Base-by-base conservation (phyloP, 2,329 filamentous ascomycete species). In the Harringtonia aguacate region DNA sequence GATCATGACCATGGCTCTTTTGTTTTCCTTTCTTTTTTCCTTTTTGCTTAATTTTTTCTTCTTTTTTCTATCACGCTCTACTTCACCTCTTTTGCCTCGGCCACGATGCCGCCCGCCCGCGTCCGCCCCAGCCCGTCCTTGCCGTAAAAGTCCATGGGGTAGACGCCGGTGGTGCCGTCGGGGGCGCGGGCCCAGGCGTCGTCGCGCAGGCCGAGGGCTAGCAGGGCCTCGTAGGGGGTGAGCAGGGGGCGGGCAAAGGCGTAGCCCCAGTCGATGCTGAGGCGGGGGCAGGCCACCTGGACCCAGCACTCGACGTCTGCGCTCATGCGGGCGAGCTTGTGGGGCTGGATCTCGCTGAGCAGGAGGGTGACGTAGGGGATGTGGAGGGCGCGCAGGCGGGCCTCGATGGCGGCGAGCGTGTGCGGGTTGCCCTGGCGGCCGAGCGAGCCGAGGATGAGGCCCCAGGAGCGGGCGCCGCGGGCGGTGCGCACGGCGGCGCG, bases 241-340 rank as follows among this genome's bases (percentile, higher is more conserved):
- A 98, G 63, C 46, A 98, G 61, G 39, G 92, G 92, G 38, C 86
- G 68, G 1, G 87, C 77, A 58, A 98, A 98, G 1, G 92, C 92
- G 66, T 97, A 97, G 0, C 92, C 92, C 92, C 92, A 98, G 65
- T 98, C 92, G 53, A 98, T 98, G 61, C 90, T 97, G 59, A 98
- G 59, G 40, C 92, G 70, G n/a, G 92, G 92, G 64, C 92, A 98
- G 6, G 92, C 92, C 41, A 98, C 88, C 64, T 98, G 92, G 33
- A 98, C 90, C 92, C 92, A 98, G 55, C 88, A 94, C 58, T 95
- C 90, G 3, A 98, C 86, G 56, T 97, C 90, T 27, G 68, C 66
- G 46, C 50, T 51, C 87, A 98, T 95, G 70, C 92, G 80, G 0
- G 86, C 88, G 52, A 98, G 66, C 66, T 97, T 98, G 0, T 87